Base-by-base conservation (phyloP, 371 early-diverging fungal species). In the Syncephalastrum monosporum region DNA sequence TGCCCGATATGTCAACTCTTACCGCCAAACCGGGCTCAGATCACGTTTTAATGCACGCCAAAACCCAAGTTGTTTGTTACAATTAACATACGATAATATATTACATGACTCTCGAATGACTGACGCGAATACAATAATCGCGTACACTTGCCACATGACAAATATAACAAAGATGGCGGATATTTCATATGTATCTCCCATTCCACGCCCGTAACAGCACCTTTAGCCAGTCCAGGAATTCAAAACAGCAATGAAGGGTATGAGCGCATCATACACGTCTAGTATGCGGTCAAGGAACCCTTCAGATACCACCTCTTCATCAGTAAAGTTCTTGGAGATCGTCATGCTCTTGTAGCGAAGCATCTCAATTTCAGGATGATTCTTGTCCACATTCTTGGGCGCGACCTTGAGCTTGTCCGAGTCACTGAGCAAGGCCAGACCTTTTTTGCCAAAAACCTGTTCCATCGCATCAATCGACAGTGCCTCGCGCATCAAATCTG, bases 231-330 rank as follows among this genome's bases (percentile, higher is more conserved):
- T 70, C 84, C 82, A 84, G 14, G 77, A 69, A 47, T 84, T 84
- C 16, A 84, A 53, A 6, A 82, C 76, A 0, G 82, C 65, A 14
- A 80, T 75, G 58, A 84, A 76, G 7, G 82, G 82, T 6, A 84
- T 74, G 13, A 74, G 50, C 0, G 82, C 84, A 47, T 84, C 84
- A 53, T 58, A 67, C 0, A 72, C 69, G 50, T 78, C 75, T 44
- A 77, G 52, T 0, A 75, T 61, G 27, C 63, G 65, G n/a, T 79
- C 81, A 19, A 75, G 38, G 52, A 79, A 77, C 5, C 77, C 79
- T 24, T 67, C 68, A 5, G 75, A 72, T 16, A 81, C 75, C 0
- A 79, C 69, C 14, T 81, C 74, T 46, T 63, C 55, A 42, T 79
- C 76, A 1, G 68, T 66, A 50, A 81, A 82, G 0, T n/a, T 48